phyloP scores from a whole-genome alignment of 257 asterid genomes.

The Hygrophila difformis region DNA sequence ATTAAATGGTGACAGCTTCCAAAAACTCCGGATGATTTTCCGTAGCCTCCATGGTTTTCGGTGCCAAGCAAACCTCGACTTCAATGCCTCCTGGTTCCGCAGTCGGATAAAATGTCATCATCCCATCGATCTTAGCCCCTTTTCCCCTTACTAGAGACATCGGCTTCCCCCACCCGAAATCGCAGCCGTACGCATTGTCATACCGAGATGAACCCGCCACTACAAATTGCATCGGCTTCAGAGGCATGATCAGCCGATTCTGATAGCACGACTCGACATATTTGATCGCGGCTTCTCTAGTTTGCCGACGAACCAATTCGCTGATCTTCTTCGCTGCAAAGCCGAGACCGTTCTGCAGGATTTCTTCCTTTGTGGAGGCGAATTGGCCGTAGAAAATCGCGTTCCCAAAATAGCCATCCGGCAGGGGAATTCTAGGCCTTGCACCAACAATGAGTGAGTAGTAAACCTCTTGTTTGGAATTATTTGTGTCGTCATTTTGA shows the following conservation, averaged over 20 bases:
- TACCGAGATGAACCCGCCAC: constrained; percentile 41
- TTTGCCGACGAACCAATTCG: constrained; percentile 12
- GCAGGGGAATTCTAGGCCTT: constrained; percentile 29
- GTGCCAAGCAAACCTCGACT: constrained; percentile 29
- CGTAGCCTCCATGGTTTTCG: constrained; percentile 21
- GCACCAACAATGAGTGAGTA: constrained; percentile 12
- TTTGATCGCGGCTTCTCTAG: constrained; percentile 11
- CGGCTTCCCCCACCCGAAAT: constrained; percentile 52
- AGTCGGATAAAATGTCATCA: constrained; percentile 27
- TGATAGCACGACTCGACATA: constrained; percentile 12
- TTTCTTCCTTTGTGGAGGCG: neutral
- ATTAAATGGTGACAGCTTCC: constrained; percentile 15
- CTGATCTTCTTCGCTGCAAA: constrained; percentile 20
- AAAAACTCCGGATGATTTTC: constrained; percentile 30
- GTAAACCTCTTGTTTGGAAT: neutral
- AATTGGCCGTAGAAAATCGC: neutral
- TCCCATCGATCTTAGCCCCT: constrained; percentile 31
- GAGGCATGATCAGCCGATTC: neutral
- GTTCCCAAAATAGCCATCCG: constrained; percentile 35
- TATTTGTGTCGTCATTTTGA: neutral
- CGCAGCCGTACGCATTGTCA: constrained; percentile 33
- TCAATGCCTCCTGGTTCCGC: constrained; percentile 34
- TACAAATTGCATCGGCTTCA: neutral
- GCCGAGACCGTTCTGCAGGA: constrained; percentile 18
- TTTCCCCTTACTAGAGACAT: constrained; percentile 31